Percentiles rank a stretch among this genome's conserved stretches.
Conservation (phyloP, 257 asterid species). For the Forsythia suspensa region DNA sequence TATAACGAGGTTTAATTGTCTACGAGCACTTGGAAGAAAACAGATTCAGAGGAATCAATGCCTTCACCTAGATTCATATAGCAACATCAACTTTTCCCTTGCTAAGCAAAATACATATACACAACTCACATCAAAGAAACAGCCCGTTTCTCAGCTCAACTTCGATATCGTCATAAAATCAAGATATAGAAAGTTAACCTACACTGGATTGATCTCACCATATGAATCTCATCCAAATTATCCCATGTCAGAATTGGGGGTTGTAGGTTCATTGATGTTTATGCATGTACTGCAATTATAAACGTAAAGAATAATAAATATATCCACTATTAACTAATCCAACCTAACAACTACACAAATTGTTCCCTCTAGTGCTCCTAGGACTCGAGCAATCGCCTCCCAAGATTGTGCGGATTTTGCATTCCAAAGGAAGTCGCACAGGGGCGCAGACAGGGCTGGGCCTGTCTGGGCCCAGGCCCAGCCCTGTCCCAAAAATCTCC, state of each 20-base stretch:
- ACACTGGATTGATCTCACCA: no score
- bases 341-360: no score
- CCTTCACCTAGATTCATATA: background rate
- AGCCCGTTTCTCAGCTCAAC: background rate
- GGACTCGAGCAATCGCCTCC: background rate
- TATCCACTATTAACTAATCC: no score
- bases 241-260: background rate
- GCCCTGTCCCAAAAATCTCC: no score
- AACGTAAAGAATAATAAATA: no score
- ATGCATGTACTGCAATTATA: no score
- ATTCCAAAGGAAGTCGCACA: background rate
- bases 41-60: background rate
- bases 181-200: background rate
- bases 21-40: background rate
- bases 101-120: background rate
- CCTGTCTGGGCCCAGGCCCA: no score
- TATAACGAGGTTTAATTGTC: background rate
- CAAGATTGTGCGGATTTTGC: no score
- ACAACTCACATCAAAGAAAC: background rate
- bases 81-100: background rate
- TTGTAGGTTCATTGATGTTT: no score
- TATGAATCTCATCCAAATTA: background rate
- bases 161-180: background rate
- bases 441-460: no score
- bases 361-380: background rate